phyloP scores from a whole-genome alignment of 2,329 filamentous ascomycete genomes.

The Ceratocystiopsis brevicomis region DNA sequence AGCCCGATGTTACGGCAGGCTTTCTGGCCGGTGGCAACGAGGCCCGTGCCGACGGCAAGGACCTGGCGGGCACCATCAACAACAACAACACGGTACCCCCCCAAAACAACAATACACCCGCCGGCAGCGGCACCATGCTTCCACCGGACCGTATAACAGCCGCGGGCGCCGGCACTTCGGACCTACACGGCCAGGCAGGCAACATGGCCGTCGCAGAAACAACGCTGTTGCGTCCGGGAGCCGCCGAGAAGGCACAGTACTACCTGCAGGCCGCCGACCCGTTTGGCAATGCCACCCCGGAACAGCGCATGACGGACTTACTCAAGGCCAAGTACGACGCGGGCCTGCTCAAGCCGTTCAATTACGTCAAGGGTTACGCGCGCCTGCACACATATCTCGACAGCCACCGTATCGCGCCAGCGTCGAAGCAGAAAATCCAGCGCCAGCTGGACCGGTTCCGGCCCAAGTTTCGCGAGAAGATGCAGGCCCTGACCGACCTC shows the following conservation, averaged over 20 bases:
- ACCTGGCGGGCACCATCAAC: conserved; percentile 10
- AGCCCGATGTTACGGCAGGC: conserved; percentile 29
- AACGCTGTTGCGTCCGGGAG: conserved; percentile 11
- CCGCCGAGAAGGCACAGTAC: conserved; percentile 58
- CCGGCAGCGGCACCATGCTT: conserved; percentile 31
- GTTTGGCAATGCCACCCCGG: conserved; percentile 63
- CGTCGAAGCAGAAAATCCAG: conserved; percentile 77
- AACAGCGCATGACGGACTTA: conserved; percentile 88
- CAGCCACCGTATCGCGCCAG: conserved; percentile 53
- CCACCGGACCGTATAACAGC: conserved; percentile 24
- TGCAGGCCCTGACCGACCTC: conserved; percentile 79
- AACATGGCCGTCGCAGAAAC: background rate
- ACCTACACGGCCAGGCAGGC: background rate
- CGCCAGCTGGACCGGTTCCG: conserved; percentile 83
- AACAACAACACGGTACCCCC: conserved; percentile 10
- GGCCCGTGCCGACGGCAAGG: conserved; percentile 1
- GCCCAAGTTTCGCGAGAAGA: conserved; percentile 89
- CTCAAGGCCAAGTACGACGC: conserved; percentile 93
- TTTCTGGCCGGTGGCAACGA: conserved; percentile 23
- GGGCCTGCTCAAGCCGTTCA: conserved; percentile 86
- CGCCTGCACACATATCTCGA: conserved; percentile 84
- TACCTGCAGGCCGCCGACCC: conserved; percentile 95
- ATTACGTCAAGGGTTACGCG: conserved; percentile 93
- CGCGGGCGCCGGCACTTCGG: background rate
- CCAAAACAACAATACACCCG: conserved; percentile 3